A percentile compares a stretch with the other conserved stretches of the same genome.
Conservation (phyloP, 164 flowering plant genomes). For the Cinnamomum micranthum region DNA sequence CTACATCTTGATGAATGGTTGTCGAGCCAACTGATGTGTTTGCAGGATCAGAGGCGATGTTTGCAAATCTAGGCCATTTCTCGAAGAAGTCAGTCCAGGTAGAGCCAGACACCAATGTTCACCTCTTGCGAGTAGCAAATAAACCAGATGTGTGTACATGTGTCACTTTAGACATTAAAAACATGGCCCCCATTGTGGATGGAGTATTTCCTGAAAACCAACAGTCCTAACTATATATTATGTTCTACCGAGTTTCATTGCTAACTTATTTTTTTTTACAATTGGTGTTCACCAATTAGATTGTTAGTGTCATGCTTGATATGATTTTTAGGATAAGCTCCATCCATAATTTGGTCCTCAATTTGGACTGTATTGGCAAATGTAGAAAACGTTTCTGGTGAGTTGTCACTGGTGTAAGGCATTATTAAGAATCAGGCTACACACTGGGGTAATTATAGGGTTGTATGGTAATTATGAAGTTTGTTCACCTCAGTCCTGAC, state of each 20-base stretch:
- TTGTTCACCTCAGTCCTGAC: neutral
- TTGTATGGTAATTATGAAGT: neutral
- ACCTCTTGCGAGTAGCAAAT: neutral
- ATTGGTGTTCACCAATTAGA: too few species aligned
- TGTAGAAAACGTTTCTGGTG: too few species aligned
- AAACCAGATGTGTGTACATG: neutral
- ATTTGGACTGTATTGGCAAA: too few species aligned
- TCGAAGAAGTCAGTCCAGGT: slow-evolving; percentile 84
- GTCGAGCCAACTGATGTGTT: neutral
- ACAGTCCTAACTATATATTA: too few species aligned
- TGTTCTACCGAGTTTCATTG: too few species aligned
- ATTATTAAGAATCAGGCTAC: too few species aligned
- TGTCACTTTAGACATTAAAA: neutral
- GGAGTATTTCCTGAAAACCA: neutral
- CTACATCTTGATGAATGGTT: neutral
- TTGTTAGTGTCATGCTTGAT: too few species aligned
- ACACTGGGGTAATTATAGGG: too few species aligned
- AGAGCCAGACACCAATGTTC: slow-evolving; percentile 6
- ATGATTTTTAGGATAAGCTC: too few species aligned
- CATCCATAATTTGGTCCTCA: too few species aligned
- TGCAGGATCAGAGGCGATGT: slow-evolving; percentile 94
- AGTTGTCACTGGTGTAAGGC: too few species aligned
- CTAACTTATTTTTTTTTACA: too few species aligned
- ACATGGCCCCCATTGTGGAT: neutral
- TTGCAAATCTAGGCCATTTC: slow-evolving; percentile 91